phyloP scores from a whole-genome alignment of 1,284 basidiomycete genomes.

The Trichosporon sp. region DNA sequence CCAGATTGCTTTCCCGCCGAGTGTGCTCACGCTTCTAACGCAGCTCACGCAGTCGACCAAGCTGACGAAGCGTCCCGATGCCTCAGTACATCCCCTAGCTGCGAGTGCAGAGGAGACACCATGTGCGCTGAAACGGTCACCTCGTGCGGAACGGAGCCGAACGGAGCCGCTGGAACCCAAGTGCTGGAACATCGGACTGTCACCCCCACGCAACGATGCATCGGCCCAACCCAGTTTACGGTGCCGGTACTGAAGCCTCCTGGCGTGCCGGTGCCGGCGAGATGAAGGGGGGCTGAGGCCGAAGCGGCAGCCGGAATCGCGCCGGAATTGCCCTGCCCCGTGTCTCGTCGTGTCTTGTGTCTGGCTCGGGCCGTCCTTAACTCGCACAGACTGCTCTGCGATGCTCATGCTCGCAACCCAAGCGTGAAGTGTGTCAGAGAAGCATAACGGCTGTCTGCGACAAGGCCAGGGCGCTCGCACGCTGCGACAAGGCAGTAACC shows the following conservation, averaged over 20 bases:
- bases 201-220: background rate
- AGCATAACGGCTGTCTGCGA: background rate
- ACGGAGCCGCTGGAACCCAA: background rate
- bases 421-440: background rate
- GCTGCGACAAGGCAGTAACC: background rate
- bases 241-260: background rate
- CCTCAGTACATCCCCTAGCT: background rate
- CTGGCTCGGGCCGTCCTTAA: background rate
- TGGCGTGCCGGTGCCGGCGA: background rate
- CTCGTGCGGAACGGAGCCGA: background rate
- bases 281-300: background rate
- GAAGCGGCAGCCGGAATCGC: background rate
- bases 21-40: background rate
- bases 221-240: background rate
- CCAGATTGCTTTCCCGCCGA: background rate
- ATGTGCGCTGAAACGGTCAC: background rate
- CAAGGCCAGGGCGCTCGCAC: background rate
- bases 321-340: no score
- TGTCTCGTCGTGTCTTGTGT: background rate
- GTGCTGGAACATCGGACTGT: background rate
- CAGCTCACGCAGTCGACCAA: background rate
- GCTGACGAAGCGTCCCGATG: background rate
- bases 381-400: background rate
- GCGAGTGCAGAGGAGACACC: background rate
- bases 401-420: background rate